Evolutionary conservation across 805 yeast genomes (phyloP), one percentile per base, ranked within the genome.

Genomic region (Komagataella mondaviorum): DNA sequence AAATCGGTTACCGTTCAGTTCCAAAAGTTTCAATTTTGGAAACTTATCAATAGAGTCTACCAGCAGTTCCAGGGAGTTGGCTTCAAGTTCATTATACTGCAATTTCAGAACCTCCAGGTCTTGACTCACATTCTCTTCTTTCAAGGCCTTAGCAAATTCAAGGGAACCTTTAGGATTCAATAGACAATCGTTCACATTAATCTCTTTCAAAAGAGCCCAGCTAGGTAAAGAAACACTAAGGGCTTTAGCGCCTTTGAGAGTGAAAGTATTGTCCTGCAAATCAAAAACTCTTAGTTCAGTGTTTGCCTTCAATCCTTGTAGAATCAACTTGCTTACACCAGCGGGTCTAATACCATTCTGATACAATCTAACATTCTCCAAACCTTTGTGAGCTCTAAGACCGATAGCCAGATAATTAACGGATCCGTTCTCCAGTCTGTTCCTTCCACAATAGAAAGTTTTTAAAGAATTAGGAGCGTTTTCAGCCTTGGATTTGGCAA

Each of bases 311-410:
- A 93, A 77, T 52, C 97, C 98, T 51, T 83, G 76, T 17, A 71
- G 69, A 57, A 91, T 73, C 61, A 91, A 75, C 57, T 77, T 81
- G 55, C 83, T 77, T 52, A 91, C 82, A 59, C 99, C 99, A 52
- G 80, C 82, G 51, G 96, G 98, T 68, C 99, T 82, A 56, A 93
- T 93, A 63, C 99, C 99, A 66, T 93, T 93, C 71, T 93, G 99
- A 63, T 88, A 91, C 57, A 93, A 74, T 63, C 85, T 81, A 43
- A 90, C 80, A 53, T 74, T 79, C 65, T 85, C 79, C 62, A 90
- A 73, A 51, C 81, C 78, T 46, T 77, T 73, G 66, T 93, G 96
- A 51, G 84, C 83, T 63, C 85, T 84, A 58, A 93, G 76, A 54
- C 95, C 96, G 52, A 87, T 72, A 7, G 97, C 80, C 69, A 95